Percentiles rank a stretch among this genome's conserved stretches.
Evolutionary conservation across 1,284 basidiomycete species (phyloP).

Genomic region (Tilletiaria anomala): DNA sequence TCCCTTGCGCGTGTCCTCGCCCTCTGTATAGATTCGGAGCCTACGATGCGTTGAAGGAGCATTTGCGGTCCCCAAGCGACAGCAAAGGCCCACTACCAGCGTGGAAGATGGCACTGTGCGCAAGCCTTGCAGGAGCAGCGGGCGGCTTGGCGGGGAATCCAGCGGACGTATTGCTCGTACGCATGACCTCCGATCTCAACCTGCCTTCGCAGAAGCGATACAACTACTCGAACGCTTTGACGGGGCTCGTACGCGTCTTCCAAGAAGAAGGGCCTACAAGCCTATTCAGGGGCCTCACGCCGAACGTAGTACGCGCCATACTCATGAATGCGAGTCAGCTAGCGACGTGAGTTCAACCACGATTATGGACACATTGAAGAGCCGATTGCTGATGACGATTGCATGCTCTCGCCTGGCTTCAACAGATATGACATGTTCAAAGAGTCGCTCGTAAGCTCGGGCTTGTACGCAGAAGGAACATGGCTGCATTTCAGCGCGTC

Average conservation of each 20-base stretch:
- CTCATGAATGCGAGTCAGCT: constrained; percentile 45
- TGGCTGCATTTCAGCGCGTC: constrained; percentile 44
- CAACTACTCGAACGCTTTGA: constrained; percentile 41
- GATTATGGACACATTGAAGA: too few species aligned
- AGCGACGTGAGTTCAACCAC: too few species aligned
- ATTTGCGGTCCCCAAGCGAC: constrained; percentile 4
- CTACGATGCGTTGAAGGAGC: constrained; percentile 31
- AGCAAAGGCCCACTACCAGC: constrained; percentile 10
- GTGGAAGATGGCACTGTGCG: constrained; percentile 22
- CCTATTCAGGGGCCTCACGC: constrained; percentile 43
- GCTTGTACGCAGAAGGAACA: constrained; percentile 43
- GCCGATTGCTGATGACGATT: constrained; percentile 48
- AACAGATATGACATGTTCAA: constrained; percentile 5
- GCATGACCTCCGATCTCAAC: constrained; percentile 42
- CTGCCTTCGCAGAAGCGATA: constrained; percentile 20
- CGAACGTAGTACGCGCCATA: constrained; percentile 46
- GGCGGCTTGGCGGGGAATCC: constrained; percentile 68
- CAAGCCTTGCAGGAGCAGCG: constrained; percentile 16
- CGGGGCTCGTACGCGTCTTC: constrained; percentile 43
- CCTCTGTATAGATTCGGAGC: too few species aligned
- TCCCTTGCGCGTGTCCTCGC: too few species aligned
- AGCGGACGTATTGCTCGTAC: constrained; percentile 47
- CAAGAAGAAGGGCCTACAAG: constrained; percentile 42
- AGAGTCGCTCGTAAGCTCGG: constrained; percentile 3
- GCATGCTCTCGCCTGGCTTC: constrained; percentile 43